A percentile compares a stretch with the other conserved stretches of the same genome.
These are phyloP conservation scores for Cerioporus squamosus DNA, from an alignment of 1,284 basidiomycete species.

Conservation along the genomic window DNA sequence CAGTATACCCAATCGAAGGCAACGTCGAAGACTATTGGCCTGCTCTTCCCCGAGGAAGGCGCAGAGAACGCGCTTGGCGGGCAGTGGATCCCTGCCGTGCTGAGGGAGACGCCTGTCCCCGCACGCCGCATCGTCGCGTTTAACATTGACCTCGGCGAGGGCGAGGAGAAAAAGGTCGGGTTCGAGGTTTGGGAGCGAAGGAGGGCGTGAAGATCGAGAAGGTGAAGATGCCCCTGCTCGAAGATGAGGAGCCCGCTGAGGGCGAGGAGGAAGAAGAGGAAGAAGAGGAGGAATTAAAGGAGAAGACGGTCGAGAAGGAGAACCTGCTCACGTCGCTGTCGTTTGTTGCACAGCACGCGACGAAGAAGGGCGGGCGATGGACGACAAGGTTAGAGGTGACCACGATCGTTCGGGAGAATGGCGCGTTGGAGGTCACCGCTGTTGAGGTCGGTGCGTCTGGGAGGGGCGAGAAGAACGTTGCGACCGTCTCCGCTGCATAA, in stretches of 20 bases:
- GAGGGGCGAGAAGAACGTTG: slow-evolving; percentile 33
- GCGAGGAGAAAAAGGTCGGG: slow-evolving; percentile 55
- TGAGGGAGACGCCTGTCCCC: slow-evolving; percentile 81
- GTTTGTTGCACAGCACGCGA: slow-evolving; percentile 53
- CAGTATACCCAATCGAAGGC: slow-evolving; percentile 52
- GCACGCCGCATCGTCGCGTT: slow-evolving; percentile 74
- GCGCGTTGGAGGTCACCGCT: slow-evolving; percentile 53
- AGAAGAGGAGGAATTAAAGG: slow-evolving; percentile 62
- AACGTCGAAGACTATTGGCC: slow-evolving; percentile 75
- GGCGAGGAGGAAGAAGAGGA: slow-evolving; percentile 58
- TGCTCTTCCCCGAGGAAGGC: slow-evolving; percentile 74
- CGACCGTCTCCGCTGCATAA: slow-evolving; percentile 27
- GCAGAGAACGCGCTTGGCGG: slow-evolving; percentile 56
- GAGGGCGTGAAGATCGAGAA: slow-evolving; percentile 82
- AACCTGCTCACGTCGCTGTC: slow-evolving; percentile 59
- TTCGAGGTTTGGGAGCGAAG: slow-evolving; percentile 91
- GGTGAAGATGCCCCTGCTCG: slow-evolving; percentile 53
- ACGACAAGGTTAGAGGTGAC: slow-evolving; percentile 66
- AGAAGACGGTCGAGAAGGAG: slow-evolving; percentile 69
- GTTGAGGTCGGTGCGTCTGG: slow-evolving; percentile 50
- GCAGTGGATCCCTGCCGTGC: slow-evolving; percentile 69
- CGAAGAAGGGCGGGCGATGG: slow-evolving; percentile 52
- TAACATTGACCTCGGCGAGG: slow-evolving; percentile 65
- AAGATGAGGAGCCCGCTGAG: slow-evolving; percentile 56
- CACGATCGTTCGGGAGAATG: slow-evolving; percentile 59